phyloP scores from a whole-genome alignment of 441 rosid species.

The Adansonia madagascariensis region DNA sequence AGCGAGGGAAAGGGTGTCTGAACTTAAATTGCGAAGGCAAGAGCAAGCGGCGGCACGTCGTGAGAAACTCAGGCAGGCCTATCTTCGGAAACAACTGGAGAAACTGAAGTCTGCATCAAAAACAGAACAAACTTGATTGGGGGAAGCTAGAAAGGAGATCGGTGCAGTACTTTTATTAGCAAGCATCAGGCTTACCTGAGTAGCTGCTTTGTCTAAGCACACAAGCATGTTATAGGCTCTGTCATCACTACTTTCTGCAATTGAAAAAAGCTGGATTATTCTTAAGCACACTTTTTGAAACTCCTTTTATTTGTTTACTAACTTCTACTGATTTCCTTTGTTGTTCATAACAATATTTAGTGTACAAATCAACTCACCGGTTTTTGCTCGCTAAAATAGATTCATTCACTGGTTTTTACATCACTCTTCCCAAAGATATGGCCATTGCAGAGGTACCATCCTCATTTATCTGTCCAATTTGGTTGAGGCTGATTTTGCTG shows the following conservation, averaged over 20 bases:
- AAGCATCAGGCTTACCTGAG: not conserved
- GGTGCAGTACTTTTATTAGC: conserved; percentile 4
- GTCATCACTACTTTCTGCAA: not conserved
- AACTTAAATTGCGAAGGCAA: conserved; percentile 69
- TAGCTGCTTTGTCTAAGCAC: not conserved
- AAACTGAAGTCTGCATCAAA: conserved; percentile 67
- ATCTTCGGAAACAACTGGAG: conserved; percentile 78
- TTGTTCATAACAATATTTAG: not conserved
- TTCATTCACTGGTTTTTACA: not conserved
- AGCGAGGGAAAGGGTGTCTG: conserved; percentile 77
- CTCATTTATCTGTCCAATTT: not conserved
- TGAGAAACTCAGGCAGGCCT: conserved; percentile 81
- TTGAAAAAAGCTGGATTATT: not conserved
- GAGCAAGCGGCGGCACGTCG: conserved; percentile 75
- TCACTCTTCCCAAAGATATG: not conserved
- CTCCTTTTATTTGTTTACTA: not conserved
- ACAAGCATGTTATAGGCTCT: not conserved
- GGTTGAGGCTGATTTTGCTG: conserved; percentile 1
- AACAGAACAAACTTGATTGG: conserved; percentile 33
- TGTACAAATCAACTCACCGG: not conserved
- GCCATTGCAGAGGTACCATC: not conserved
- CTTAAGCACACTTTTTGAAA: not conserved
- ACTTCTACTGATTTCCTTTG: not conserved
- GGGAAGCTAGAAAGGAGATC: conserved; percentile 14
- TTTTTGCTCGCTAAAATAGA: not conserved